A percentile compares a stretch with the other conserved stretches of the same genome.
phyloP scores from a whole-genome alignment of 495 filamentous ascomycete genomes.

The Oidiodendron maius region DNA sequence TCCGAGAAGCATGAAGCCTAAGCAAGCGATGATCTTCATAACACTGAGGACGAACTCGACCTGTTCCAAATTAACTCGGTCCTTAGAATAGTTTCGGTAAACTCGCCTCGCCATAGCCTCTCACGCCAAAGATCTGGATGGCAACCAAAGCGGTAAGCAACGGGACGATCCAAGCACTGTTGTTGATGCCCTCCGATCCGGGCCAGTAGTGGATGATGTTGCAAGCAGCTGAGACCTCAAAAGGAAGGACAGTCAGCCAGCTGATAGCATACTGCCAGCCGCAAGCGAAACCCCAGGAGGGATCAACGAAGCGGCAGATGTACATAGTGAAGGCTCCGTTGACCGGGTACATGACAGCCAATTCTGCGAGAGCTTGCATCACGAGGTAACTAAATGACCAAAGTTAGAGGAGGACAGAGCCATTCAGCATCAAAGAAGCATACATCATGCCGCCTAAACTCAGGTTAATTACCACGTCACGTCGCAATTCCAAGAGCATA shows the following conservation, averaged over 20 bases:
- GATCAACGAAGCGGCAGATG: constrained; percentile 72
- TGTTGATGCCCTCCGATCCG: constrained; percentile 36
- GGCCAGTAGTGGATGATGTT: constrained; percentile 56
- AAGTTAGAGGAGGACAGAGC: constrained; percentile 17
- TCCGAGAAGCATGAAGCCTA: constrained; percentile 86
- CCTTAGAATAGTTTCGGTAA: neutral
- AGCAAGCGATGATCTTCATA: constrained; percentile 77
- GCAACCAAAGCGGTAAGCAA: constrained; percentile 66
- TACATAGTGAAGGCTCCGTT: constrained; percentile 60
- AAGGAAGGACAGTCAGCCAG: constrained; percentile 52
- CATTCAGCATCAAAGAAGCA: constrained; percentile 16
- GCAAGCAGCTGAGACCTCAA: constrained; percentile 47
- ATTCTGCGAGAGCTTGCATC: constrained; percentile 12
- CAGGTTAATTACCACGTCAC: neutral
- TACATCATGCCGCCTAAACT: constrained; percentile 12
- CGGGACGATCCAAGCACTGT: constrained; percentile 64
- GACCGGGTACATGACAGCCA: constrained; percentile 43
- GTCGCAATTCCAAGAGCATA: constrained; percentile 7
- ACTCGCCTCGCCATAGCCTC: constrained; percentile 74
- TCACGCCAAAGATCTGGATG: constrained; percentile 83
- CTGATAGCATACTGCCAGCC: constrained; percentile 68
- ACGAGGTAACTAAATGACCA: constrained; percentile 7
- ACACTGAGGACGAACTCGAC: constrained; percentile 81
- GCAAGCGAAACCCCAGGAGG: constrained; percentile 76
- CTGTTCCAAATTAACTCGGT: constrained; percentile 12